Conservation (phyloP, 1,139 yeast species). For the Pichia sp. region DNA sequence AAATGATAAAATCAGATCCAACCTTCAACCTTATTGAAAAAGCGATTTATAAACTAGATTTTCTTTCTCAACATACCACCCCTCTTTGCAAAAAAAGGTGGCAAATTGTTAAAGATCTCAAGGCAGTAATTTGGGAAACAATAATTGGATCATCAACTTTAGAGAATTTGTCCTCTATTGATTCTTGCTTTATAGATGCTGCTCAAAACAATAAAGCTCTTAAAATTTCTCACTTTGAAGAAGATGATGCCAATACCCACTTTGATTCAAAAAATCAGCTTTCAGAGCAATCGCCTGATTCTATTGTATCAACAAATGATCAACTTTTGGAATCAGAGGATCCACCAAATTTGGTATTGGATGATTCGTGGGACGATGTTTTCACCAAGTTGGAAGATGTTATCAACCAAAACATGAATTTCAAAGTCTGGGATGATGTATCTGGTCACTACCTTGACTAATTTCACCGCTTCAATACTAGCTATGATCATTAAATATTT, state of each 20-base stretch:
- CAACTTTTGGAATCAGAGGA: neutral
- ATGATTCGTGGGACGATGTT: conserved; percentile 16
- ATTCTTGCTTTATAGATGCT: too few relatives aligned
- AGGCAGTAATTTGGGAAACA: conserved; percentile 17
- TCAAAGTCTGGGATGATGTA: conserved; percentile 19
- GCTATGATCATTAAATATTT: too few relatives aligned
- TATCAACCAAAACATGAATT: conserved; percentile 18
- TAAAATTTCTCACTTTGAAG: too few relatives aligned
- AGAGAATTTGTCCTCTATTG: too few relatives aligned
- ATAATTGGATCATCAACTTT: too few relatives aligned
- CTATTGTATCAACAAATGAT: too few relatives aligned
- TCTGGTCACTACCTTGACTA: conserved; percentile 16
- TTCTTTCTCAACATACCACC: conserved; percentile 19
- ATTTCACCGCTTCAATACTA: too few relatives aligned
- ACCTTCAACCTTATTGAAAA: conserved; percentile 10
- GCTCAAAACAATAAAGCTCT: too few relatives aligned
- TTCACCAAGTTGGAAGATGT: conserved; percentile 14
- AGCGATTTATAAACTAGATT: conserved; percentile 14
- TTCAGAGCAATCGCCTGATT: too few relatives aligned
- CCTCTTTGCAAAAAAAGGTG: conserved; percentile 18
- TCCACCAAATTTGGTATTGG: neutral
- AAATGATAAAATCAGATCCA: neutral
- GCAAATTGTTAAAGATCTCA: conserved; percentile 16
- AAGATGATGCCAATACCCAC: too few relatives aligned
- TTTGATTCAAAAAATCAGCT: too few relatives aligned